Evolutionary conservation across 345 rosid species (phyloP), one percentile per base, ranked within the genome.

Genomic region (Hibiscus trionum): DNA sequence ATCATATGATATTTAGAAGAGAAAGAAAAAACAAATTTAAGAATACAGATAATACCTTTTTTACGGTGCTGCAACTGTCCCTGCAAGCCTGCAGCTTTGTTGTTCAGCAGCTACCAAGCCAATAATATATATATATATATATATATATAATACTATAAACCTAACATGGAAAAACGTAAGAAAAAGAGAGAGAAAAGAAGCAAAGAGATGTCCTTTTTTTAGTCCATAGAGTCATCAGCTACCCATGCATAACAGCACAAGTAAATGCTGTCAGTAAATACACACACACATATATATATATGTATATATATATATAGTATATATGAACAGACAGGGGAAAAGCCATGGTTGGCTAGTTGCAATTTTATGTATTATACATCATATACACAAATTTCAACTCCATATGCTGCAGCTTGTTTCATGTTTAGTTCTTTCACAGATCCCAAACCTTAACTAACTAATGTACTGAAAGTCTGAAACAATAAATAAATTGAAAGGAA

Each of bases 11-110:
- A 21, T 58, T 46, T 53, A 29, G 29, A 24, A 14, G 17, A 14
- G 9, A 6, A 7, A 37, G 15, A 76, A 73, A 58, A 63, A 9
- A 0, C 24, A 75, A 29, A 47, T 77, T 75, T 71, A 79, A 75
- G 77, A 82, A 83, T 77, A 82, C 84, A 84, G 82, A 75, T 72
- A 53, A 80, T 72, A 82, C 82, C 85, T 83, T 82, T 58, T 86
- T 77, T 67, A 55, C 81, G 75, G 68, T 76, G 62, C 79, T 73
- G 80, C 73, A 80, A 74, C 79, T 75, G 77, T 55, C 82, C 82
- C 80, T 80, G 83, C 80, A 74, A 62, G 49, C 76, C 86, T 72
- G 79, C 80, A 50, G 77, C 82, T 77, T 72, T 79, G 76, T 71
- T 69, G 78, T 71, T 84, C 75, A 77, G 76, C 86, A 69, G 82